Evolutionary conservation across 495 filamentous ascomycete species (phyloP), one percentile per base, ranked within the genome.

Genomic region (Lepidopterella palustris): DNA sequence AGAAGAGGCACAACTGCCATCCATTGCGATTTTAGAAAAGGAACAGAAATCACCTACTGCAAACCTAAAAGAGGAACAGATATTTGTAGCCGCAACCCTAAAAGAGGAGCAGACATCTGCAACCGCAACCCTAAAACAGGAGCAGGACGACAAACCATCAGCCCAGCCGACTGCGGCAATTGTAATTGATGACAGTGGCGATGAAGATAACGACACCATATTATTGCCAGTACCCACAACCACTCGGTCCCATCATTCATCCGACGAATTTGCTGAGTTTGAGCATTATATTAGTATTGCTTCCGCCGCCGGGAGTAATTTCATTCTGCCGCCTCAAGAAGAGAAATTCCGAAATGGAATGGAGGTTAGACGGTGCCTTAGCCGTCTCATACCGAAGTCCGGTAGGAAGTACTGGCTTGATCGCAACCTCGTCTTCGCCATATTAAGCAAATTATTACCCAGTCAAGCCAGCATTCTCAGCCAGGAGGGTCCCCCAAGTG

Each of bases 251-350:
- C 20, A 47, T 9, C 6, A 5, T 47, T 47, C 18, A 23, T 23
- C 42, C 5, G 18, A 23, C 11, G 42, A 47, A 18, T 47, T 47
- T 47, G 11, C 42, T 23, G 18, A 47, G 5, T 47, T 47, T 23
- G 18, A 47, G 42, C 20, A 47, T 47, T 47, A 47, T 47, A 47
- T 47, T 47, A 47, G 20, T 47, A 47, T 47, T 47, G 18, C 42
- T 47, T 5, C 42, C 18, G 18, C 18, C 20, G 42, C 42, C 42
- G 18, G 42, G 20, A 47, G 18, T 9, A 47, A 47, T 23, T 47
- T n/a, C 20, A 20, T 18, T 5, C 42, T 47, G 18, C 42, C 42
- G 18, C 42, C 42, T 23, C 20, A 20, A 20, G 6, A 23, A n/a
- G 11, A 47, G 18, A 47, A n/a, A 47, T 47, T 47, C 20, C 11